Evolutionary conservation across 345 rosid genomes (phyloP), one percentile per base, ranked within the genome.

Genomic region (Hibiscus mutabilis): DNA sequence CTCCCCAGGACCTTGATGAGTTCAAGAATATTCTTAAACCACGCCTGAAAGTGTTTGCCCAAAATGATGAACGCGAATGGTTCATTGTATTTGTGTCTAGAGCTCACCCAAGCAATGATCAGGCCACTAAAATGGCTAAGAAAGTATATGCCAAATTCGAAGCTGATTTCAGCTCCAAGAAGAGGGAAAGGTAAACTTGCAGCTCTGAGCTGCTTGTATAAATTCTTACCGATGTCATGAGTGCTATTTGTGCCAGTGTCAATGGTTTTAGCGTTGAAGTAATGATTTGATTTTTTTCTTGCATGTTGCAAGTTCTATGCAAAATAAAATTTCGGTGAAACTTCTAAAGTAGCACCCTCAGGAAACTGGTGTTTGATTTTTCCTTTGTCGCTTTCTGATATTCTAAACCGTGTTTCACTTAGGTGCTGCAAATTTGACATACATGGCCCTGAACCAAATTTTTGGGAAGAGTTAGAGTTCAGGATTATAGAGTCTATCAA

Each of bases 401-500:
- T 55, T 55, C 59, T 55, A 55, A 55, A 19, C 59, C 21, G 59
- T 55, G 59, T 21, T 55, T 55, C 27, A 55, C 27, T 55, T 55
- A 55, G 59, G 59, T 55, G 59, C 59, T 55, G 59, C 59, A 55
- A 55, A 55, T 55, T 55, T 19, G 59, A 55, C 25, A 55, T 55
- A 19, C 12, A 55, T 55, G 59, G 25, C 8, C 59, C 59, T 9
- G 59, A 55, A 55, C 59, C 59, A 55, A 55, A 55, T 21, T 55
- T 55, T 55, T 55, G 25, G 59, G 59, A 55, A 55, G 59, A 55
- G 59, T 8, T 55, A 19, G 59, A 55, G 59, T 55, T 55, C 59
- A 55, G 25, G 25, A 81, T 90, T 72, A 86, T 87, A 61, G 97
- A 95, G 82, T 90, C 89, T 74, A 84, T 87, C 72, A 86, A 83